Base-by-base conservation (phyloP, 1,284 basidiomycete genomes). In the Trametes pubescens region DNA sequence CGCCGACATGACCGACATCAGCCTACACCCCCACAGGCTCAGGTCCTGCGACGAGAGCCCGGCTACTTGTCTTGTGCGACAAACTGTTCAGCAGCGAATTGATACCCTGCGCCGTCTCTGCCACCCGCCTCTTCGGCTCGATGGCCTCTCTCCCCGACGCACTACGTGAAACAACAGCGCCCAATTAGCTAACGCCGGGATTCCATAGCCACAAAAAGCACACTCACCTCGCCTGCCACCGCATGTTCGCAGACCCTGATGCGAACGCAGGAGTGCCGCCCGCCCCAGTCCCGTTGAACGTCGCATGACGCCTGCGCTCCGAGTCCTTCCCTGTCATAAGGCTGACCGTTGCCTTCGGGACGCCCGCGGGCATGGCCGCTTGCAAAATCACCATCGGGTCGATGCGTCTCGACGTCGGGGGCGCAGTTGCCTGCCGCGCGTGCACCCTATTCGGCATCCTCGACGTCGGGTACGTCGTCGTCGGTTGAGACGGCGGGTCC, bases 221-320 rank as follows among this genome's bases (percentile, higher is more conserved):
- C 18, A 37, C 59, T 40, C 59, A 61, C 60, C 60, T 61, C 53
- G 16, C 22, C 29, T 37, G 60, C 48, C 60, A 55, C 37, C 60
- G 53, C 47, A 11, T 22, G 29, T 32, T 26, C 5, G 26, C 13
- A 37, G 13, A 14, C 11, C n/a, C n/a, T n/a, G n/a, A n/a, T n/a
- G 6, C 35, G 29, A 32, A 32, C 29, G 29, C 29, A 32, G 29
- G 29, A 22, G 24, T 1, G 8, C 46, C 18, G 24, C 18, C 18
- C 11, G 21, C 46, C 10, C 46, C 37, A 11, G 11, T 29, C 10
- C 40, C 40, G 51, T 16, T 49, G 53, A 51, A 61, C 38, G 60
- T 61, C n/a, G 60, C 53, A 40, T 61, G 60, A 16, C 60, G 47
- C 53, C 21, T 56, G 37, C 32, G 60, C 13, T 56, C 37, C 24